Base-by-base conservation (phyloP, 805 yeast species). In the Wickerhamiella brachini region DNA sequence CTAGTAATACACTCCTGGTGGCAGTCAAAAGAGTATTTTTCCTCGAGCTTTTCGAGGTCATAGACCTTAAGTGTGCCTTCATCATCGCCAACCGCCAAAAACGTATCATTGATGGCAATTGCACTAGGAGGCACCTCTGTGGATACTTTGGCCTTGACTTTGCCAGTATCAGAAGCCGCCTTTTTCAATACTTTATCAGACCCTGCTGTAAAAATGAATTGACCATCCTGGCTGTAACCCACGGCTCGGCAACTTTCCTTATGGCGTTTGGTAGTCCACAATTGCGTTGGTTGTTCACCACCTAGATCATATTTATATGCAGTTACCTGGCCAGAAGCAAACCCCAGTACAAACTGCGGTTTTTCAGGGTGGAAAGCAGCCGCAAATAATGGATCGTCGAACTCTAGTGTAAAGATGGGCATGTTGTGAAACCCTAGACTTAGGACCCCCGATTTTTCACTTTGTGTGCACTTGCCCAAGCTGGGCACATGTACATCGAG, bases 191-290 rank as follows among this genome's bases (percentile, higher is more conserved):
- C 77, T 46, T 78, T 77, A 55, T 90, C 98, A 0, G 84, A 75
- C 0, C 97, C 97, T 18, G 80, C 78, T 0, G 95, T 74, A 59
- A 71, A 85, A 0, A 88, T 73, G n/a, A 74, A 74, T 5, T 67
- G 63, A 2, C 87, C 87, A 1, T 75, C 70, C 38, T 79, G 77
- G 53, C 80, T 85, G 64, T 86, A 81, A 7, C 77, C 69, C 2
- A 85, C 68, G 3, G 83, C 77, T 44, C 98, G 70, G 54, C 95
- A 86, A 56, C 95, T 82, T 1, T 87, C 89, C 64, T 87, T 88
- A 63, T 90, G 97, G 62, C 97, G 76, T 60, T 78, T 85, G 0
- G 97, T 89, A 51, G 82, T 77, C 98, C 98, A 90, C 18, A 70
- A 48, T 18, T 52, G 54, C 10, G 56, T 57, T 12, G 65, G 65